Base-by-base conservation (phyloP, 2,329 filamentous ascomycete genomes). In the Arthrobotrys conoides region DNA sequence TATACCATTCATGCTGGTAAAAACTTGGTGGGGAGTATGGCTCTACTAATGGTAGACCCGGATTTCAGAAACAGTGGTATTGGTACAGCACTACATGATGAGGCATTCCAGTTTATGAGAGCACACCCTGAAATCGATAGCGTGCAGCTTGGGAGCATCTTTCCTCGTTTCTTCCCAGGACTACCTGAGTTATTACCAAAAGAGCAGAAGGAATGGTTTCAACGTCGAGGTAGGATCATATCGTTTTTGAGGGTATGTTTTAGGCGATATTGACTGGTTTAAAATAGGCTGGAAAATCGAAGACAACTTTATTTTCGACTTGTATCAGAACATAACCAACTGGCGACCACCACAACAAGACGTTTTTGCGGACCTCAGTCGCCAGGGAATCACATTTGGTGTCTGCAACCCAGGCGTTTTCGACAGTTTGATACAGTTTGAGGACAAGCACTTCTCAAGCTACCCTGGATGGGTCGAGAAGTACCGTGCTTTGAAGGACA, bases 391-490 rank as follows among this genome's bases (percentile, higher is more conserved):
- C 70, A 80, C 80, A 22, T 82, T 82, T 38, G 75, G 76, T 27
- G 77, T 73, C 41, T 83, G 82, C 53, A 72, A 78, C 22, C 67
- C 80, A 5, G 71, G 80, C 10, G 80, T 82, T 65, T 82, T 82
- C 38, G 80, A 81, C 18, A 79, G 72, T 38, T 69, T 83, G 51
- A 80, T 83, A 49, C 75, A 81, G 33, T 83, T 83, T 63, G 81
- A 83, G 53, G 80, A 82, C 48, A 81, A 80, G 61, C 80, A 82
- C 61, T 83, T 83, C 55, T 76, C 79, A 12, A 76, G 69, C 5
- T 83, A 82, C 57, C 82, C 82, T 10, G 82, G 82, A 30, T 83
- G 82, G 82, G 79, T 82, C 14, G 82, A 82, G 53, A 82, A 82
- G 75, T 83, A 82, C 53, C 76, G 80, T 30, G 78, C 76, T 8